Conservation (phyloP, 495 filamentous ascomycete genomes). For the Parathielavia hyrcaniae region DNA sequence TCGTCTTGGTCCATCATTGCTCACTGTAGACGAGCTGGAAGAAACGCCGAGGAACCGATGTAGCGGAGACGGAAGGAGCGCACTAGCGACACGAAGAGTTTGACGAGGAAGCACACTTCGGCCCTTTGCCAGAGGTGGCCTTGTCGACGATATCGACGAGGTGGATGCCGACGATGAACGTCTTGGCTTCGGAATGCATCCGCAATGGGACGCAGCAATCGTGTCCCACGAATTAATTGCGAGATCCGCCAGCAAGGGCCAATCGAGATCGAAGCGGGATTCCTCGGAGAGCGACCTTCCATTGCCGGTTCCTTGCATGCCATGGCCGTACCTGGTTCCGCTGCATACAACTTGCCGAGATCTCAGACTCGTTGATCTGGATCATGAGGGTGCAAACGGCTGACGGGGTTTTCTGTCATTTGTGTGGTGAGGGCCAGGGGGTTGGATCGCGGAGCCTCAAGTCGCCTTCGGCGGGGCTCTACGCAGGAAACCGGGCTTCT, state of each 20-base stretch:
- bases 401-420: background rate
- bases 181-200: background rate
- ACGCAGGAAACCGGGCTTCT: conserved; percentile 4
- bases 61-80: too few species aligned
- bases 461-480: conserved; percentile 3
- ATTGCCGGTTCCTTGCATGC: background rate
- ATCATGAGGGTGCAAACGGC: background rate
- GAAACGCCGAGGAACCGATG: too few species aligned
- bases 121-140: too few species aligned
- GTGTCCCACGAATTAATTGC: background rate
- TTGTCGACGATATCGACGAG: too few species aligned
- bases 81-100: too few species aligned
- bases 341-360: background rate
- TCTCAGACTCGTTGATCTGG: background rate
- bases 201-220: background rate
- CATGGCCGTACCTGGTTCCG: background rate
- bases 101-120: too few species aligned
- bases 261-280: background rate
- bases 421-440: background rate
- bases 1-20: too few species aligned
- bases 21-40: too few species aligned
- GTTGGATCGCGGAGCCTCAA: conserved; percentile 13
- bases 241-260: background rate
- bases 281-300: conserved; percentile 14
- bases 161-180: too few species aligned